Base-by-base conservation (phyloP, 2,329 filamentous ascomycete species). In the Hymenotorrendiella dingleyae region DNA sequence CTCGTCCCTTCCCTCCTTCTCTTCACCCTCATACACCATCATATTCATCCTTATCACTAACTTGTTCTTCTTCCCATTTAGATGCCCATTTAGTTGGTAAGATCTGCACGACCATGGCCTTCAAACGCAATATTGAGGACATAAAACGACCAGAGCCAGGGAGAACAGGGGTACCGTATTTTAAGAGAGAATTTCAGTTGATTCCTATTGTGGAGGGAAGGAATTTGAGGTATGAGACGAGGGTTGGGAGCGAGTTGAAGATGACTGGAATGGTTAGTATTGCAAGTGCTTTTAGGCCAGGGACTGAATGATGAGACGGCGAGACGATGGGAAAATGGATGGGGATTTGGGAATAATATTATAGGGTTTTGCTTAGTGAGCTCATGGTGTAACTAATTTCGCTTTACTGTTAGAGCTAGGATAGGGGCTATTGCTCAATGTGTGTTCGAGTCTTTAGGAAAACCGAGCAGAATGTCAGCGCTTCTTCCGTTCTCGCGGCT, bases 151-250 rank as follows among this genome's bases (percentile, higher is more conserved):
- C 22, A 26, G 7, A 16, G 20, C 8, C 8, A 3, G 6, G 38
- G 38, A 12, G 11, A 22, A 23, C 43, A 33, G 7, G 34, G 39
- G 8, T 46, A 38, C 23, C 16, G 11, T 2, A 27, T 43, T 28
- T 41, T 40, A 22, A n/a, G n/a, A n/a, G n/a, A n/a, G n/a, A n/a
- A n/a, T 47, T 38, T 27, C 35, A 43, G 12, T 20, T 47, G 11
- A 22, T 40, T 17, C 33, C 39, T 17, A 36, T 47, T 19, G 19
- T 38, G 11, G 30, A 43, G n/a, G 35, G 28, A 9, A 22, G 45
- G 20, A 47, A 40, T 12, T 30, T 43, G 29, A 39, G 23, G 17
- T 47, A 47, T 17, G 34, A 39, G 19, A 33, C 28, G 12, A 28
- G 22, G 16, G 27, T 14, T 27, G n/a, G 23, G 10, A 24, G 23